Evolutionary conservation across 1,139 yeast species (phyloP).

Genomic region (Tardiomyces blankii): DNA sequence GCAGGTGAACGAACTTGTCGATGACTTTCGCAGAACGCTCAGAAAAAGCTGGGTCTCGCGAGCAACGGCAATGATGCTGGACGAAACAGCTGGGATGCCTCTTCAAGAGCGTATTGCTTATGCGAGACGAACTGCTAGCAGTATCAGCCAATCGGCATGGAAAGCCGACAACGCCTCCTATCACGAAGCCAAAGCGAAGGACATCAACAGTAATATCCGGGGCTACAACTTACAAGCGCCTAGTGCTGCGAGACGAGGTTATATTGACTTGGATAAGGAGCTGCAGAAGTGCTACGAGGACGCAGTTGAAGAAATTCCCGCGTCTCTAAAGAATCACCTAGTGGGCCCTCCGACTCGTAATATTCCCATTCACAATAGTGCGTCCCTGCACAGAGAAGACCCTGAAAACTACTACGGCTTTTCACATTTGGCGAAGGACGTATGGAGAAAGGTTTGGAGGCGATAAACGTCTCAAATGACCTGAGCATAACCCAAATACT

Average conservation of each 20-base stretch:
- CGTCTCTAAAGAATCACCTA: conserved; percentile 9
- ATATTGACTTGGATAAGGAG: conserved; percentile 45
- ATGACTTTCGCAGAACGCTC: conserved; percentile 30
- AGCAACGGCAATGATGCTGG: not conserved
- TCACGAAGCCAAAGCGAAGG: conserved; percentile 34
- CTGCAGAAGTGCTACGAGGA: conserved; percentile 28
- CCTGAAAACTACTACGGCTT: conserved; percentile 22
- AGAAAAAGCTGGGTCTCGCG: conserved; percentile 1
- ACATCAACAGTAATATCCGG: conserved; percentile 49
- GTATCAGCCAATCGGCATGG: conserved; percentile 25
- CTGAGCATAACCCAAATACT: too few species aligned
- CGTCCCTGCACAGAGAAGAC: conserved; percentile 14
- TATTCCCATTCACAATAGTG: conserved; percentile 9
- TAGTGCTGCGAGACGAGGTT: conserved; percentile 57
- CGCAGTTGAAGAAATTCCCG: conserved; percentile 17
- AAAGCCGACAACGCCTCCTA: conserved; percentile 28
- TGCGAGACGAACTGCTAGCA: not conserved
- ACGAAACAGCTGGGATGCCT: not conserved
- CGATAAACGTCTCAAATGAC: too few species aligned
- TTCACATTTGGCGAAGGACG: conserved; percentile 15
- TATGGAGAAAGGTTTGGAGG: conserved; percentile 5
- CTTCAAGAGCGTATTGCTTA: not conserved
- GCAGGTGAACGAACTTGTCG: conserved; percentile 38
- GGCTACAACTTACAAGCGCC: conserved; percentile 80
- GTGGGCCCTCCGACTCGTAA: conserved; percentile 9